A percentile compares a stretch with the other conserved stretches of the same genome.
Evolutionary conservation across 2,329 filamentous ascomycete species (phyloP).

Genomic region (Fusarium liriodendri): DNA sequence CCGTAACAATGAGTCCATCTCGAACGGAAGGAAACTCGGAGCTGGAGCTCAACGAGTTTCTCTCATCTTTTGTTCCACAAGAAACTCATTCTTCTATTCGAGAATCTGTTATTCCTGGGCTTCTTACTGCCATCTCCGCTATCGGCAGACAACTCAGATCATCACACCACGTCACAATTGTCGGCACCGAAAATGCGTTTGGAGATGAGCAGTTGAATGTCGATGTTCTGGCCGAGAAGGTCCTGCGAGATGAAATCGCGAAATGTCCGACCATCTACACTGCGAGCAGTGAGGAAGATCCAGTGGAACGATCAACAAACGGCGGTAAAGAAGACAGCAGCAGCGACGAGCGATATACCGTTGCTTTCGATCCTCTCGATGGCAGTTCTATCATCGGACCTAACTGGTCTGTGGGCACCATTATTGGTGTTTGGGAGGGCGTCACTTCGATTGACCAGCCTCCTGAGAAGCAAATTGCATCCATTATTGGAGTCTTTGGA

Average conservation of each 20-base stretch:
- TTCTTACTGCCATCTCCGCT: constrained; percentile 58
- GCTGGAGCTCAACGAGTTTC: constrained; percentile 17
- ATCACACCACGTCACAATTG: constrained; percentile 58
- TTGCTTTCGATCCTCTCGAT: constrained; percentile 73
- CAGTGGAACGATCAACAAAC: constrained; percentile 56
- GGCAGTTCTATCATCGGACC: constrained; percentile 70
- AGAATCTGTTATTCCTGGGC: constrained; percentile 59
- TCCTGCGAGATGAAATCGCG: constrained; percentile 58
- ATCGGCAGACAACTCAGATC: constrained; percentile 58
- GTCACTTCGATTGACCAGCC: constrained; percentile 57
- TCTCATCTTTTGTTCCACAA: constrained; percentile 34
- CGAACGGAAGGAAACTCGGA: not conserved
- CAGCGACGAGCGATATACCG: constrained; percentile 60
- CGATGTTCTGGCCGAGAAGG: constrained; percentile 62
- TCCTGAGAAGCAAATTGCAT: constrained; percentile 56
- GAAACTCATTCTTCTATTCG: constrained; percentile 49
- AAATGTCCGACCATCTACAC: constrained; percentile 58
- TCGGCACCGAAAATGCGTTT: constrained; percentile 65
- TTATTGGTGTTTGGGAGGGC: constrained; percentile 70
- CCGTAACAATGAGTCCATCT: constrained; percentile 20
- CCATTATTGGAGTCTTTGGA: constrained; percentile 65
- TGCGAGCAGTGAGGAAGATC: constrained; percentile 71
- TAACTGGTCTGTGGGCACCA: constrained; percentile 70
- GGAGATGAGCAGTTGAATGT: constrained; percentile 71
- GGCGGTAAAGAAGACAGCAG: not conserved